Percentiles rank a stretch among this genome's conserved stretches.
Conservation (phyloP, 1,284 basidiomycete genomes). For the Coniophora puteana region DNA sequence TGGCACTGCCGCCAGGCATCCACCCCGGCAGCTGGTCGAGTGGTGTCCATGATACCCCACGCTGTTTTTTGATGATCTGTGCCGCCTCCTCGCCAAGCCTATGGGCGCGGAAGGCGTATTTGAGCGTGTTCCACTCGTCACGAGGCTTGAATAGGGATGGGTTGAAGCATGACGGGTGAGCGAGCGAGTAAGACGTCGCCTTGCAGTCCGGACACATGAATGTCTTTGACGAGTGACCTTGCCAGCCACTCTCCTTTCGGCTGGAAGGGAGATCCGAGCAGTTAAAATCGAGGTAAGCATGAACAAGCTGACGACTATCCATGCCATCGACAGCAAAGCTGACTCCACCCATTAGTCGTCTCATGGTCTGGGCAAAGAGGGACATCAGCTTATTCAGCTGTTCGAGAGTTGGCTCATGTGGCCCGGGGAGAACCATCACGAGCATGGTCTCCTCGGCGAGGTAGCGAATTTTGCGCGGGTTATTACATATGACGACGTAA, state of each 20-base stretch:
- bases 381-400: not conserved
- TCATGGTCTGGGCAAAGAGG: constrained; percentile 7
- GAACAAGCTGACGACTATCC: no score
- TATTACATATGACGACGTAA: not conserved
- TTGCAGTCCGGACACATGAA: constrained; percentile 1
- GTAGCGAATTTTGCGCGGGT: not conserved
- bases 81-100: no score
- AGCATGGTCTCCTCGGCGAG: not conserved
- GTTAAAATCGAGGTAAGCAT: no score
- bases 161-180: not conserved
- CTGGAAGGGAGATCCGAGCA: no score
- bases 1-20: not conserved
- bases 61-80: not conserved
- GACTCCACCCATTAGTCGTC: no score
- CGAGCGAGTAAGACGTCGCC: not conserved
- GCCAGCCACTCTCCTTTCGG: constrained; percentile 2
- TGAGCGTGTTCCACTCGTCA: not conserved
- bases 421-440: not conserved
- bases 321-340: no score
- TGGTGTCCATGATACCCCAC: not conserved
- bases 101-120: not conserved
- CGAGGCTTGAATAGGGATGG: not conserved
- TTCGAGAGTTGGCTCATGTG: not conserved
- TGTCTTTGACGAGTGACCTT: not conserved
- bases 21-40: constrained; percentile 3